Conservation (phyloP, 2,329 filamentous ascomycete species). For the Penicillium hesseltinei region DNA sequence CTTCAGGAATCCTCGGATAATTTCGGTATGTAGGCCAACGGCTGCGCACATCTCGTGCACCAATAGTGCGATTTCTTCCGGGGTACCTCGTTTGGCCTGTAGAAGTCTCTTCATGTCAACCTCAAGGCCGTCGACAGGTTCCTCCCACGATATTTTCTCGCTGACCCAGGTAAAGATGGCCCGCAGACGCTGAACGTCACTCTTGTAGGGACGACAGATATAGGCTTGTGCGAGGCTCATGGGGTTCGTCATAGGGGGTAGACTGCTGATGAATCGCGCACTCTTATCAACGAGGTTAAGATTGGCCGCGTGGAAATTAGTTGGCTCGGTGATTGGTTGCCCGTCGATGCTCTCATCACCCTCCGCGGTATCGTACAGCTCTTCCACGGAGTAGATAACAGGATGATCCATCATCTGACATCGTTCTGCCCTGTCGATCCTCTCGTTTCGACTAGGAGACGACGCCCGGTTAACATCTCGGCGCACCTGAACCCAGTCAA, state of each 20-base stretch:
- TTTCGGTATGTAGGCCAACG: constrained; percentile 81
- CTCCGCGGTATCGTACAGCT: constrained; percentile 78
- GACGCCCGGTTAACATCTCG: constrained; percentile 95
- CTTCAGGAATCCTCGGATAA: constrained; percentile 88
- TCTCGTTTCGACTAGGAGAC: constrained; percentile 84
- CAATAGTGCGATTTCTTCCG: constrained; percentile 83
- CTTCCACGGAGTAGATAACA: constrained; percentile 83
- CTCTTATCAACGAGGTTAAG: constrained; percentile 92
- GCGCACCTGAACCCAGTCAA: constrained; percentile 97
- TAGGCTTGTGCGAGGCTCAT: constrained; percentile 83
- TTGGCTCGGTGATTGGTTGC: constrained; percentile 74
- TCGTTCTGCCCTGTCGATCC: constrained; percentile 77
- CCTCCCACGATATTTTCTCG: constrained; percentile 94
- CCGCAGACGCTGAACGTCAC: constrained; percentile 85
- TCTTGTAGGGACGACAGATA: constrained; percentile 89
- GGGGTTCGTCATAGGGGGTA: constrained; percentile 79
- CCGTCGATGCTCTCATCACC: constrained; percentile 89
- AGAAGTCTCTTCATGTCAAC: constrained; percentile 81
- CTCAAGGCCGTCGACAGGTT: constrained; percentile 77
- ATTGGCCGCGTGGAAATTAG: constrained; percentile 77
- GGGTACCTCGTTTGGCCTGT: constrained; percentile 76
- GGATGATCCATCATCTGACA: constrained; percentile 94
- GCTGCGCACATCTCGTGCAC: constrained; percentile 92
- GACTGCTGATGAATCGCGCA: constrained; percentile 79
- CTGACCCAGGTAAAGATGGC: constrained; percentile 97